Percentiles rank a stretch among this genome's conserved stretches.
phyloP scores from a whole-genome alignment of 768 basidiomycete genomes.

The Pholiota microspora region DNA sequence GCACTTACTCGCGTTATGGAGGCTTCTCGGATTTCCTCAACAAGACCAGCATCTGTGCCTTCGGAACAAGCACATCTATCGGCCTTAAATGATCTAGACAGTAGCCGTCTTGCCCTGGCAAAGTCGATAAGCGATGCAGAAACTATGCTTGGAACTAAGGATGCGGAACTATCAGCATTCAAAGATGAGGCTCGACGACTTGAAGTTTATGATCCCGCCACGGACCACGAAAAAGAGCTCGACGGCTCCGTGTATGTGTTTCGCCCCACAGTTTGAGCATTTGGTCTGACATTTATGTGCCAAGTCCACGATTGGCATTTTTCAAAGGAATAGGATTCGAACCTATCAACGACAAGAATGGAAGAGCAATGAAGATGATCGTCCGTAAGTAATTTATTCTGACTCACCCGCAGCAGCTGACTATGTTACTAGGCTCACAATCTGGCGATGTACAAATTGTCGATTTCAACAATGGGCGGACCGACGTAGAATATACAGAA shows the following conservation, averaged over 20 bases:
- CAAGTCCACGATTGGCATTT: slow-evolving; percentile 64
- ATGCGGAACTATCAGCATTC: slow-evolving; percentile 66
- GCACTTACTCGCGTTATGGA: slow-evolving; percentile 66
- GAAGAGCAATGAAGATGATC: slow-evolving; percentile 56
- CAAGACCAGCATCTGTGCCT: slow-evolving; percentile 66
- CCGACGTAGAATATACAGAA: slow-evolving; percentile 36
- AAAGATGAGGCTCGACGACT: slow-evolving; percentile 61
- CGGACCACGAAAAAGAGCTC: slow-evolving; percentile 67
- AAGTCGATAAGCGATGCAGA: slow-evolving; percentile 78
- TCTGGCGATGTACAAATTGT: slow-evolving; percentile 46
- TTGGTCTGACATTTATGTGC: too few species aligned
- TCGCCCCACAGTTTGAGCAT: background rate
- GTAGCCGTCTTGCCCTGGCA: slow-evolving; percentile 57
- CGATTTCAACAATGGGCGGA: slow-evolving; percentile 32
- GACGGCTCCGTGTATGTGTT: slow-evolving; percentile 63
- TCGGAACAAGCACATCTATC: slow-evolving; percentile 61
- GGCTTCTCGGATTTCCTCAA: slow-evolving; percentile 67
- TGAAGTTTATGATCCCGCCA: slow-evolving; percentile 70
- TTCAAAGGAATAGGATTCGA: slow-evolving; percentile 75
- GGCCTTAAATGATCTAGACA: slow-evolving; percentile 64
- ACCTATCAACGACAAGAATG: slow-evolving; percentile 54
- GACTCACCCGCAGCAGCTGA: background rate
- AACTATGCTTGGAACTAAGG: slow-evolving; percentile 59
- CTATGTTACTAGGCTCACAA: slow-evolving; percentile 38
- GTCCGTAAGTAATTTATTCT: slow-evolving; percentile 49